Conservation (phyloP, 768 basidiomycete species). For the Mrakia frigida region DNA sequence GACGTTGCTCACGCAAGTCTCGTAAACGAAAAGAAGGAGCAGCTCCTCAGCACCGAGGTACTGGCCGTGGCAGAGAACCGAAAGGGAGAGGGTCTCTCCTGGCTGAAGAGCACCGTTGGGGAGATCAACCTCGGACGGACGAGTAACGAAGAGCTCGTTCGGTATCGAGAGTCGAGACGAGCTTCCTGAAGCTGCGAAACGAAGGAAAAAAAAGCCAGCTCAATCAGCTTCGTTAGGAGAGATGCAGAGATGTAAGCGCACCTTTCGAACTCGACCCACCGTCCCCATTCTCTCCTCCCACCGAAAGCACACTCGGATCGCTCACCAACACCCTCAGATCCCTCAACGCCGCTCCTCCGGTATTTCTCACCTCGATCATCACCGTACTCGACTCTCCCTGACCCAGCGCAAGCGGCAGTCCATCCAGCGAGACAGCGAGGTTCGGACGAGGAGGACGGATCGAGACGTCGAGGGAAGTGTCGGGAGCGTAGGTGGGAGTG, state of each 20-base stretch:
- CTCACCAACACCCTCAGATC: constrained; percentile 29
- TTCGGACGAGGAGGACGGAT: constrained; percentile 64
- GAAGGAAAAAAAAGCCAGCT: background rate
- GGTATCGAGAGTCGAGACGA: constrained; percentile 40
- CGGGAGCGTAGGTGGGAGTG: constrained; percentile 64
- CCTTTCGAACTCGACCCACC: background rate
- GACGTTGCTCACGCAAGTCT: constrained; percentile 47
- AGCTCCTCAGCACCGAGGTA: constrained; percentile 53
- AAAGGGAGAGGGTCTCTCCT: constrained; percentile 53
- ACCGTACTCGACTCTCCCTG: constrained; percentile 47
- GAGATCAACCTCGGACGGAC: constrained; percentile 51
- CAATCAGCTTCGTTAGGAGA: background rate
- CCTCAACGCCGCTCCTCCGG: constrained; percentile 17
- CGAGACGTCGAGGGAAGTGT: constrained; percentile 57
- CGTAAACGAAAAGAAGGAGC: constrained; percentile 61
- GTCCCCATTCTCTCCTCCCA: background rate
- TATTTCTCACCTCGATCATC: constrained; percentile 27
- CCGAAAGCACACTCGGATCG: constrained; percentile 17
- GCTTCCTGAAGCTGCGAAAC: background rate
- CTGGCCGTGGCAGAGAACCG: constrained; percentile 56
- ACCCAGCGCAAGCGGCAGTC: constrained; percentile 31
- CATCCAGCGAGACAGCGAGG: constrained; percentile 46
- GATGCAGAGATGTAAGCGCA: background rate
- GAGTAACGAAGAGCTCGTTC: constrained; percentile 54
- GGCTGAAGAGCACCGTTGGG: constrained; percentile 45